Percentiles rank a stretch among this genome's conserved stretches.
Evolutionary conservation across 2,329 filamentous ascomycete genomes (phyloP).

Genomic region (Apiospora arundinis): DNA sequence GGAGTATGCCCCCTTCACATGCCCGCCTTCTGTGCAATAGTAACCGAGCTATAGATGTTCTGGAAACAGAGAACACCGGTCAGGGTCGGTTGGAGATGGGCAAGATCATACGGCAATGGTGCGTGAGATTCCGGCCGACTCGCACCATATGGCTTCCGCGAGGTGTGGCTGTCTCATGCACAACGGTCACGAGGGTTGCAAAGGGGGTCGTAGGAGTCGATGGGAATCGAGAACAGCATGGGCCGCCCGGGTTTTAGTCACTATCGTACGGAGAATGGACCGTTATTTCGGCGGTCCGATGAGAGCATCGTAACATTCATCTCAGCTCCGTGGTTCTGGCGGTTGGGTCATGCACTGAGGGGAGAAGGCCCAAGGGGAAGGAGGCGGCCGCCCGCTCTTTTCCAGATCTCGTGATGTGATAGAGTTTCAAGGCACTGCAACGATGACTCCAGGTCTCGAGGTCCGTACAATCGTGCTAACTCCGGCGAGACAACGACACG

Average conservation of each 20-base stretch:
- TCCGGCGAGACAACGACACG: conserved; percentile 3
- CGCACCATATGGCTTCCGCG: conserved; percentile 1
- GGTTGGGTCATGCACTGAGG: not conserved
- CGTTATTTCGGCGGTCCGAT: conserved; percentile 3
- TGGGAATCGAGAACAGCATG: not conserved
- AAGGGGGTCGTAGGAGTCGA: not conserved
- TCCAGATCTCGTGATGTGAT: not conserved
- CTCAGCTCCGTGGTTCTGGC: conserved; percentile 1
- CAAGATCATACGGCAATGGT: not conserved
- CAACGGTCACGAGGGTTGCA: conserved; percentile 3
- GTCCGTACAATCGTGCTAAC: not conserved
- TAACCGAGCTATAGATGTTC: conserved; percentile 8
- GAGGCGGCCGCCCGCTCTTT: conserved; percentile 1
- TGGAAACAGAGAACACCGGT: not conserved
- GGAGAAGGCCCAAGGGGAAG: not conserved
- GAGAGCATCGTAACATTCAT: conserved; percentile 2
- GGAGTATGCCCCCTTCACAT: conserved; percentile 15
- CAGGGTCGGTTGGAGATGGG: not conserved
- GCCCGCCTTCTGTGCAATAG: conserved; percentile 9
- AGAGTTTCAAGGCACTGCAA: not conserved
- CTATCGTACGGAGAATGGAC: conserved; percentile 12
- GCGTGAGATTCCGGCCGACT: not conserved
- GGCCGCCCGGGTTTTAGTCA: not conserved
- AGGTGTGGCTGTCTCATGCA: not conserved
- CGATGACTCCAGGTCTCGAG: not conserved